Evolutionary conservation across 2,329 filamentous ascomycete genomes (phyloP), one percentile per base, ranked within the genome.

Genomic region (Cryphonectria japonica): DNA sequence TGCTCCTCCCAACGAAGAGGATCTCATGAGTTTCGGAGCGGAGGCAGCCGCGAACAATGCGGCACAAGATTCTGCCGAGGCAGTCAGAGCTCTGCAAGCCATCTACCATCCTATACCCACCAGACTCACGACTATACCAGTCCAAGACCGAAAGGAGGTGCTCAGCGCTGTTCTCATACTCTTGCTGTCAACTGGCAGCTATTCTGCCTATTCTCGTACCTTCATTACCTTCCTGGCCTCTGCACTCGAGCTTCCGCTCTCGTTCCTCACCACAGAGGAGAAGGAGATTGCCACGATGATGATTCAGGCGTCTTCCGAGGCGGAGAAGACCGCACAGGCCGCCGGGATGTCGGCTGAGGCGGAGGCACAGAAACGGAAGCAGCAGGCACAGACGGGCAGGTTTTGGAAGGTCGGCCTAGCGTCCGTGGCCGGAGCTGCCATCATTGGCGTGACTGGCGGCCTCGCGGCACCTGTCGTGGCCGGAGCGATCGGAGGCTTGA

Each of bases 331-430:
- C 0, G 96, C 96, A 64, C 39, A 61, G 29, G 29, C 66, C 29
- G 63, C 52, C 14, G 50, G 54, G 29, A 91, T 97, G 84, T 91
- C 90, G 0, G 93, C 92, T 0, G 92, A 95, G 72, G 88, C 91
- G 1, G 94, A 96, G 78, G 90, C 90, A 0, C 88, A 92, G 77
- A 92, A 92, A 78, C 89, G 91, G 68, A 87, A 87, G 19, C 90
- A 95, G 73, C 87, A 93, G 71, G 92, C 92, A 69, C 89, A 92
- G 75, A 82, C 87, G 11, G 85, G 88, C 29, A 85, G 94, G 11
- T 92, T 92, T 79, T 97, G 93, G 93, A 98, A 97, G 79, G 94
- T 98, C 29, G 94, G 95, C 0, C 85, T 98, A 37, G 95, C 95
- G 0, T 93, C 92, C 11, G 93, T 97, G 0, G 94, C 93, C 0